A percentile compares a stretch with the other conserved stretches of the same genome.
These are phyloP conservation scores for Cotoneaster glaucophyllus DNA, from an alignment of 306 rosid genomes.

Conservation along the genomic window DNA sequence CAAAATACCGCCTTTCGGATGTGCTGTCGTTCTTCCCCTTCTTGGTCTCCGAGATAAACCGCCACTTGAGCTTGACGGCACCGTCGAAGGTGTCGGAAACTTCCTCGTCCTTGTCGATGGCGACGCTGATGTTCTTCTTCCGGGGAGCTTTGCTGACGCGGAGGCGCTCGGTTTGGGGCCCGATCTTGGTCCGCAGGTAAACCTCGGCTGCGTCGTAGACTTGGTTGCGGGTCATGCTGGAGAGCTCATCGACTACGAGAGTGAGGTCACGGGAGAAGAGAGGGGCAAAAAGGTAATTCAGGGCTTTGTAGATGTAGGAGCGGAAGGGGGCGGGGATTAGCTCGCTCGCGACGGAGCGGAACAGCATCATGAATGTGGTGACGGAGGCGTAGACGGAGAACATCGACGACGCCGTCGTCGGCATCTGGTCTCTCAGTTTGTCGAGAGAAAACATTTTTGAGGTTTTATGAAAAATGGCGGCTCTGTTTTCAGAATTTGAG, in stretches of 20 bases:
- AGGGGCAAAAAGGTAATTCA: slow-evolving; percentile 20
- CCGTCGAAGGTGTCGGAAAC: slow-evolving; percentile 12
- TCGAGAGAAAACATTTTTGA: slow-evolving; percentile 4
- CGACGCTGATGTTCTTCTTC: slow-evolving; percentile 11
- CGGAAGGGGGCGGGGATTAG: slow-evolving; percentile 25
- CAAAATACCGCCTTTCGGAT: slow-evolving; percentile 10
- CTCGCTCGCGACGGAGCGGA: slow-evolving; percentile 27
- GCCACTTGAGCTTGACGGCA: slow-evolving; percentile 21
- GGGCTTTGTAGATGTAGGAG: slow-evolving; percentile 11
- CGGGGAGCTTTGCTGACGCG: slow-evolving; percentile 17
- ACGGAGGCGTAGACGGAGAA: slow-evolving; percentile 37
- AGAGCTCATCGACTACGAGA: slow-evolving; percentile 18
- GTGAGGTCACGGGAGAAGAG: slow-evolving; percentile 22
- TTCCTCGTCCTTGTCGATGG: slow-evolving; percentile 19
- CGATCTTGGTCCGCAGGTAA: slow-evolving; percentile 26
- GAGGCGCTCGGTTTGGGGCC: slow-evolving; percentile 11
- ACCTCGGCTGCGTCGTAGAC: slow-evolving; percentile 31
- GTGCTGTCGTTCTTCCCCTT: background rate
- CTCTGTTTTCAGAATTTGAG: background rate
- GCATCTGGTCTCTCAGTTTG: slow-evolving; percentile 3
- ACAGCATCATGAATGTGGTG: slow-evolving; percentile 29
- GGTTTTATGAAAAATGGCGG: background rate
- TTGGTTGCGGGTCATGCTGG: slow-evolving; percentile 27
- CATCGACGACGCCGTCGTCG: slow-evolving; percentile 19
- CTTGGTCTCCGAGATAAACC: background rate